phyloP scores from a whole-genome alignment of 805 yeast genomes.

The Pichia manshurica region DNA sequence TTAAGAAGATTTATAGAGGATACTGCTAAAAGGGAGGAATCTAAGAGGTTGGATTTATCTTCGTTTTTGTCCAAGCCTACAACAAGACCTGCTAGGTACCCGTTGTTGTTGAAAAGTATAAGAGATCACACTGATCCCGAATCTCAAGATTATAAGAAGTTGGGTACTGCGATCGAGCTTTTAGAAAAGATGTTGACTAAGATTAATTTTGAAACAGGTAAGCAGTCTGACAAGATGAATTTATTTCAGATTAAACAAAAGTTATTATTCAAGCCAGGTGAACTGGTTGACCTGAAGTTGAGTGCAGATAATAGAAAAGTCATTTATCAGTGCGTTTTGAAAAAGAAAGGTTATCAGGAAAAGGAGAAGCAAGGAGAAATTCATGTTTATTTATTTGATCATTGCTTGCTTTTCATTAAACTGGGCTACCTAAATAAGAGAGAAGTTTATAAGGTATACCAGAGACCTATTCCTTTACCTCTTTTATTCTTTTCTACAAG shows the following conservation, averaged over 20 bases:
- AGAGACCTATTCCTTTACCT: conserved; percentile 81
- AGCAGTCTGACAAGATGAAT: conserved; percentile 86
- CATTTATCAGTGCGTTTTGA: conserved; percentile 68
- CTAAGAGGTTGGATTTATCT: conserved; percentile 83
- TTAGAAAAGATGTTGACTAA: conserved; percentile 69
- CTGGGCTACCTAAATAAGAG: conserved; percentile 82
- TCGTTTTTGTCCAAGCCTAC: conserved; percentile 94
- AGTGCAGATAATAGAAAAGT: conserved; percentile 77
- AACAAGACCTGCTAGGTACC: conserved; percentile 92
- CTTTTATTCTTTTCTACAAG: conserved; percentile 67
- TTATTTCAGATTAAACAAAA: conserved; percentile 82
- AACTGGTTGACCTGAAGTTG: conserved; percentile 78
- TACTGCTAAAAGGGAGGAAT: conserved; percentile 76
- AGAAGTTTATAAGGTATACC: conserved; percentile 86
- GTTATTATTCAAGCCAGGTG: conserved; percentile 74
- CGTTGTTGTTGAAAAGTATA: conserved; percentile 74
- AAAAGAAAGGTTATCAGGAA: conserved; percentile 64
- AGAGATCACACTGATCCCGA: conserved; percentile 76
- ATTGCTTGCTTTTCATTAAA: conserved; percentile 78
- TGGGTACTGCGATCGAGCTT: conserved; percentile 68
- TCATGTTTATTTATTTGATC: conserved; percentile 83
- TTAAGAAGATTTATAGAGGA: conserved; percentile 94
- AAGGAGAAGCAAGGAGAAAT: conserved; percentile 71
- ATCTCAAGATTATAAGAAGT: conserved; percentile 61
- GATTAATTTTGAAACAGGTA: conserved; percentile 86